phyloP scores from a whole-genome alignment of 2,329 filamentous ascomycete species.

The Fusarium scirpi region DNA sequence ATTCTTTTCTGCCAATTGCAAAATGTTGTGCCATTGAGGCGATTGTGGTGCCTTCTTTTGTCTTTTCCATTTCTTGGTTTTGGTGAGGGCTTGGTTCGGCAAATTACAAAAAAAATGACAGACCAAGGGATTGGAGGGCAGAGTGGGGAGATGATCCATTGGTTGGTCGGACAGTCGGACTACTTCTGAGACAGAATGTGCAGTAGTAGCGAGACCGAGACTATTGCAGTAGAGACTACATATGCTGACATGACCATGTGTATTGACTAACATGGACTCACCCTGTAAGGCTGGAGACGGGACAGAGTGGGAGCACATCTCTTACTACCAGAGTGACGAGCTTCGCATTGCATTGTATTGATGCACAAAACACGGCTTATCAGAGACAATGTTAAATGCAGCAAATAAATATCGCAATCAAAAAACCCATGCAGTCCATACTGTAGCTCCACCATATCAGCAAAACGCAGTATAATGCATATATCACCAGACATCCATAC shows the following conservation, averaged over 20 bases:
- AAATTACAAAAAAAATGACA: conserved; percentile 26
- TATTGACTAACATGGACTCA: conserved; percentile 20
- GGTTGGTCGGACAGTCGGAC: neutral
- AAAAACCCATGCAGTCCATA: neutral
- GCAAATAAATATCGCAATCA: neutral
- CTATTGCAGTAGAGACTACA: neutral
- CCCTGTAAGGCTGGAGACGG: conserved; percentile 18
- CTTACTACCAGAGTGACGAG: neutral
- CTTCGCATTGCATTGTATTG: neutral
- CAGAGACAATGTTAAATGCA: neutral
- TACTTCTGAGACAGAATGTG: conserved; percentile 18
- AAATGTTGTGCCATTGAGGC: conserved; percentile 7
- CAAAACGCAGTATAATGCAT: conserved; percentile 1
- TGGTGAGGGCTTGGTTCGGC: conserved; percentile 2
- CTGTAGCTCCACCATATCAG: conserved; percentile 5
- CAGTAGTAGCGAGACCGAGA: neutral
- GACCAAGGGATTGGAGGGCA: neutral
- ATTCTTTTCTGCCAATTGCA: neutral
- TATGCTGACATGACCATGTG: conserved; percentile 26
- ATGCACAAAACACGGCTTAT: neutral
- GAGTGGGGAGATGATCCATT: conserved; percentile 8
- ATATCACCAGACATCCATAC: conserved; percentile 8
- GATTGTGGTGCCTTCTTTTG: neutral
- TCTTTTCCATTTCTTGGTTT: conserved; percentile 1
- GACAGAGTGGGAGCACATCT: conserved; percentile 13